Evolutionary conservation across 1,284 basidiomycete species (phyloP).

Genomic region (Tilletiopsis washingtonensis): DNA sequence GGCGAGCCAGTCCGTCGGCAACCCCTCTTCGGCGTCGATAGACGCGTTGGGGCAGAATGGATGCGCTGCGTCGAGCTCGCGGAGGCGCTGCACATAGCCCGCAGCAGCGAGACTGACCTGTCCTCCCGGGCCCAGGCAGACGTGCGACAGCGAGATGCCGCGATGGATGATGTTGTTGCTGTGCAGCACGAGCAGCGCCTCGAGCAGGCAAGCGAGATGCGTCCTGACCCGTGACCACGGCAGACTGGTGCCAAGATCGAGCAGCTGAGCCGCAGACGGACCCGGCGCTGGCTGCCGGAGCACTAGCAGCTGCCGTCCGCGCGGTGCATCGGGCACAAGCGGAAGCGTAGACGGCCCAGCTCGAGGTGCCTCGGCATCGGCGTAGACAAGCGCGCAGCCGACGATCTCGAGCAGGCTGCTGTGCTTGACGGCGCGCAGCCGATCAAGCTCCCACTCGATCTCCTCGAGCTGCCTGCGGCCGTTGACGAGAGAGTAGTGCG

Average conservation of each 20-base stretch:
- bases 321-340: neutral
- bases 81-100: constrained; percentile 26
- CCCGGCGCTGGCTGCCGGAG: constrained; percentile 20
- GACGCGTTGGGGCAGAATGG: constrained; percentile 24
- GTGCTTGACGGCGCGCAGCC: constrained; percentile 23
- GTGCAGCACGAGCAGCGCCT: constrained; percentile 35
- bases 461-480: constrained; percentile 42
- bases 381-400: constrained; percentile 16
- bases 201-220: constrained; percentile 25
- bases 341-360: too few species aligned
- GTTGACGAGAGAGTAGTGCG: constrained; percentile 25
- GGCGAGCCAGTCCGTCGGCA: constrained; percentile 32
- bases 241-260: constrained; percentile 27
- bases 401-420: constrained; percentile 29
- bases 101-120: constrained; percentile 18
- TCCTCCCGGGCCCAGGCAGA: constrained; percentile 11
- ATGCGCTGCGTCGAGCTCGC: constrained; percentile 38
- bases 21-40: constrained; percentile 1
- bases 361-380: neutral
- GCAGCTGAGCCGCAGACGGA: constrained; percentile 16
- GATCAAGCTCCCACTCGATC: constrained; percentile 35
- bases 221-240: constrained; percentile 30
- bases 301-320: constrained; percentile 24
- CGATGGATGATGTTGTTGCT: constrained; percentile 34
- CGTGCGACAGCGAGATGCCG: constrained; percentile 16